phyloP scores from a whole-genome alignment of 2,329 filamentous ascomycete genomes.

The Hypomyces rosellus region DNA sequence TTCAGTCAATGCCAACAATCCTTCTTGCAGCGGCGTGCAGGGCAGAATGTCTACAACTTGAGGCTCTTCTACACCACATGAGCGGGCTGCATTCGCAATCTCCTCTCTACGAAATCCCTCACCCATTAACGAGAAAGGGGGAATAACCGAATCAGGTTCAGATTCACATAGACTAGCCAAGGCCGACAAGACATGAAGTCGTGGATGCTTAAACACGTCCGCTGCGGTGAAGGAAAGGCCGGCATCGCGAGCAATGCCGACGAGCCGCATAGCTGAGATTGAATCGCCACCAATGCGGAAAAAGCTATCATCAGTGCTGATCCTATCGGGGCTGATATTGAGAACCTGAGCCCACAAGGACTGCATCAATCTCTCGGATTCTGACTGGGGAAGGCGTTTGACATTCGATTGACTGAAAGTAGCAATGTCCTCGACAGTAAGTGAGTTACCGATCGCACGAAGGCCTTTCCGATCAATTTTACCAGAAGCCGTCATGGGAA shows the following conservation, averaged over 20 bases:
- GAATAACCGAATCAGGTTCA: no score
- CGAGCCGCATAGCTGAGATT: slow-evolving; percentile 15
- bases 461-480: not conserved
- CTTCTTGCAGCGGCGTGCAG: slow-evolving; percentile 32
- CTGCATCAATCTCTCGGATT: slow-evolving; percentile 22
- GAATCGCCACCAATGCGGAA: slow-evolving; percentile 18
- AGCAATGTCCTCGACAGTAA: slow-evolving; percentile 15
- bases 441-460: not conserved
- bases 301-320: slow-evolving; percentile 16
- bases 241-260: not conserved
- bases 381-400: slow-evolving; percentile 11
- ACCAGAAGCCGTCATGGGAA: no score
- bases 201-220: no score
- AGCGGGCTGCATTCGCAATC: not conserved
- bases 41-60: slow-evolving; percentile 14
- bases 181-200: no score
- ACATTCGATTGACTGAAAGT: slow-evolving; percentile 17
- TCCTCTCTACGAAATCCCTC: no score
- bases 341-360: slow-evolving; percentile 24
- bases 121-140: no score
- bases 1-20: slow-evolving; percentile 25
- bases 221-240: no score
- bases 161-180: no score
- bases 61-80: slow-evolving; percentile 25
- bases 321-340: slow-evolving; percentile 4